Conservation (phyloP, 192 early-diverging fungal genomes). For the Coemansia biformis region DNA sequence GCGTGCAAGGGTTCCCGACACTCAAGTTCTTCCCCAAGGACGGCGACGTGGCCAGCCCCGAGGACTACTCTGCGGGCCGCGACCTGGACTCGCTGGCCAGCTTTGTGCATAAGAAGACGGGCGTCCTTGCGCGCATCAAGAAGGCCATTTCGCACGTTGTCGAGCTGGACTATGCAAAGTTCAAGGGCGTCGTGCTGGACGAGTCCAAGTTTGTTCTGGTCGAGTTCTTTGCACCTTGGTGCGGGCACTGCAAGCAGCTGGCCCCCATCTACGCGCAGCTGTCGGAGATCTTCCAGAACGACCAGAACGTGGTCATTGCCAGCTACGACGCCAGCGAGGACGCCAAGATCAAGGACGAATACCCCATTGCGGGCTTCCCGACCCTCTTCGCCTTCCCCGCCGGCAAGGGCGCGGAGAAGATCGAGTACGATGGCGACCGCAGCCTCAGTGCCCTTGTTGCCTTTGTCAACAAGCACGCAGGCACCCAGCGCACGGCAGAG, state of each 20-base stretch:
- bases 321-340: conserved; percentile 81
- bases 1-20: conserved; percentile 80
- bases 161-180: conserved; percentile 65
- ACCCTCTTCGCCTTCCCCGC: conserved; percentile 83
- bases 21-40: conserved; percentile 93
- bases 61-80: conserved; percentile 79
- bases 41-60: conserved; percentile 56
- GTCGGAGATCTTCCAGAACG: conserved; percentile 69
- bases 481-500: conserved; percentile 66
- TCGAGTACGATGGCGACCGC: conserved; percentile 71
- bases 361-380: conserved; percentile 76
- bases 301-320: conserved; percentile 77
- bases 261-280: conserved; percentile 92
- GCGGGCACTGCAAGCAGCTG: conserved; percentile 76
- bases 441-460: conserved; percentile 65
- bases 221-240: conserved; percentile 92
- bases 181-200: conserved; percentile 71
- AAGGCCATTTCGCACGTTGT: conserved; percentile 61
- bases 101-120: conserved; percentile 81
- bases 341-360: conserved; percentile 57
- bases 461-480: conserved; percentile 82
- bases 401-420: conserved; percentile 55
- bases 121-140: conserved; percentile 63
- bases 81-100: conserved; percentile 68
- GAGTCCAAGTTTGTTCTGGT: conserved; percentile 75